These are phyloP conservation scores for Coemansia sp. DNA, from an alignment of 192 early-diverging fungal genomes.

Conservation along the genomic window DNA sequence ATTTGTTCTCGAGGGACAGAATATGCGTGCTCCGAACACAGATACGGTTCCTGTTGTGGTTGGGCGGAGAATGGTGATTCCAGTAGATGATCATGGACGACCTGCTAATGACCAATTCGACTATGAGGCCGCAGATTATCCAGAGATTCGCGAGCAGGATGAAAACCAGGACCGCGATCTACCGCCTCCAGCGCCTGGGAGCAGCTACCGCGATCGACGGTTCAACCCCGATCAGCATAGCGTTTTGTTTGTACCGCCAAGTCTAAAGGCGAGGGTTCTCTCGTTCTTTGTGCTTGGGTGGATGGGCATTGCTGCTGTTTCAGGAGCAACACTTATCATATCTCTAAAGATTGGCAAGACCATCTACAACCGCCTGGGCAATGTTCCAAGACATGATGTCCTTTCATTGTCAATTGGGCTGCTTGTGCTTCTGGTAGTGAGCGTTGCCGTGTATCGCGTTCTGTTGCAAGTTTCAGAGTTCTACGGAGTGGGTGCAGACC, in stretches of 20 bases:
- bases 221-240: constrained; percentile 62
- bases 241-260: constrained; percentile 80
- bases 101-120: constrained; percentile 60
- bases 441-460: constrained; percentile 18
- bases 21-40: constrained; percentile 80
- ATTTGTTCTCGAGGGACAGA: constrained; percentile 66
- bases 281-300: constrained; percentile 34
- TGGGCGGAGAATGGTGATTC: constrained; percentile 79
- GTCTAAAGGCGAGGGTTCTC: constrained; percentile 16
- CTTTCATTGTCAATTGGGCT: constrained; percentile 74
- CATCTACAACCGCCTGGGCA: constrained; percentile 33
- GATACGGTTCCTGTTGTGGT: constrained; percentile 85
- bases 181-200: constrained; percentile 36
- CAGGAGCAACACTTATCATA: constrained; percentile 54
- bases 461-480: background rate
- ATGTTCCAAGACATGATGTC: constrained; percentile 70
- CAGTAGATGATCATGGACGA: constrained; percentile 60
- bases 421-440: constrained; percentile 52
- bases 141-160: constrained; percentile 31
- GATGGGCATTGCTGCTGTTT: constrained; percentile 34
- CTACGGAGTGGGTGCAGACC: background rate
- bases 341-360: constrained; percentile 54
- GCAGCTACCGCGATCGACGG: constrained; percentile 58
- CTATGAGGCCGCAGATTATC: constrained; percentile 62
- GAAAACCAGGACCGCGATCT: constrained; percentile 24